These are phyloP conservation scores for Trichoderma polysporum DNA, from an alignment of 2,329 filamentous ascomycete species.

Conservation along the genomic window DNA sequence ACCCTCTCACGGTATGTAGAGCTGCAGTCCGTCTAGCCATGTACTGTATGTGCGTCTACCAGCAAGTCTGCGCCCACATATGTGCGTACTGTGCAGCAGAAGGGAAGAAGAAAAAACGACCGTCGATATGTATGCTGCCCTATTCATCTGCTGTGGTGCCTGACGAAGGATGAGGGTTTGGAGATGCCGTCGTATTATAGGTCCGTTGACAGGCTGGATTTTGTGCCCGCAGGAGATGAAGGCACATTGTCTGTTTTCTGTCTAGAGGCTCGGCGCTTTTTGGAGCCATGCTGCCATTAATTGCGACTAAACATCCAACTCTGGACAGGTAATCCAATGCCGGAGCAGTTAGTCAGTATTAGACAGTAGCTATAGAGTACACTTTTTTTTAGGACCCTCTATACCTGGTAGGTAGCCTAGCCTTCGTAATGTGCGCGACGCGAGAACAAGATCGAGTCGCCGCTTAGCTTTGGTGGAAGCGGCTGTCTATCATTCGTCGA, in stretches of 20 bases:
- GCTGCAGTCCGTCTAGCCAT: background rate
- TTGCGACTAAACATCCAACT: background rate
- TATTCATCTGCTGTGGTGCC: conserved; percentile 21
- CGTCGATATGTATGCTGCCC: conserved; percentile 15
- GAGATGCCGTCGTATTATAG: conserved; percentile 2
- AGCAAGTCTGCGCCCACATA: background rate
- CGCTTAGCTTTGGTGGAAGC: background rate
- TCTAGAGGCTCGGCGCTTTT: background rate
- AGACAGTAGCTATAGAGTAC: background rate
- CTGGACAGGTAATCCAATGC: background rate
- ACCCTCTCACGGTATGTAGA: conserved; percentile 12
- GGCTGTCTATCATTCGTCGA: background rate
- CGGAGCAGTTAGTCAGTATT: background rate
- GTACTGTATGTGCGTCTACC: background rate
- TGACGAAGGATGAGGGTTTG: conserved; percentile 19
- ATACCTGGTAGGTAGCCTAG: too few relatives aligned
- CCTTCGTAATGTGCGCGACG: background rate
- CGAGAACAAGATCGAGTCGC: background rate
- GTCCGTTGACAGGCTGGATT: background rate
- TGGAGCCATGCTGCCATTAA: background rate
- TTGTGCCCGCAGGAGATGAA: conserved; percentile 3
- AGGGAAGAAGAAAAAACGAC: background rate
- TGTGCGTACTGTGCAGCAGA: conserved; percentile 6
- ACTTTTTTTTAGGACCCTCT: too few relatives aligned
- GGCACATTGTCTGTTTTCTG: background rate